A percentile compares a stretch with the other conserved stretches of the same genome.
Conservation (phyloP, 352 stramenopile genomes). For the Globisporangium cylindrosporum region DNA sequence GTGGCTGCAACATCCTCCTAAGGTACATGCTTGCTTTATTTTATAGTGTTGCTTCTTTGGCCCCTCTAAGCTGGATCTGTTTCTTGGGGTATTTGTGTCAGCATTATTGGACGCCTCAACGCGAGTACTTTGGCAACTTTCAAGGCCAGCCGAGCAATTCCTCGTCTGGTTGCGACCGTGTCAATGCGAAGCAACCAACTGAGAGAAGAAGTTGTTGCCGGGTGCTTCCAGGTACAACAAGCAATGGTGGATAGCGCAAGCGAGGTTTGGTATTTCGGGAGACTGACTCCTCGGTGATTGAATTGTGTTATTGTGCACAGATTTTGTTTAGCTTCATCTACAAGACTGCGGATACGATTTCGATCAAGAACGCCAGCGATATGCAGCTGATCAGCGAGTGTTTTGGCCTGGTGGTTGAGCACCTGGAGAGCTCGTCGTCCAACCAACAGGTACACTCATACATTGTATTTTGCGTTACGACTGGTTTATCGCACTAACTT, state of each 20-base stretch:
- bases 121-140: slow-evolving; percentile 11
- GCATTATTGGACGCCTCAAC: slow-evolving; percentile 13
- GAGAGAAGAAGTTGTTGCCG: slow-evolving; percentile 12
- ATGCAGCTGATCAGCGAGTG: not conserved
- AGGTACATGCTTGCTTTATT: slow-evolving; percentile 29
- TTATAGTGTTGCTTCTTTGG: not conserved
- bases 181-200: not conserved
- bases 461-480: not conserved
- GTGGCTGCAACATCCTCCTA: slow-evolving; percentile 62
- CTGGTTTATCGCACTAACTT: not conserved
- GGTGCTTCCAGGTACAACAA: slow-evolving; percentile 14
- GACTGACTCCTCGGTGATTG: not conserved
- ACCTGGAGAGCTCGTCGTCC: slow-evolving; percentile 3
- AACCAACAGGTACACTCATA: slow-evolving; percentile 19
- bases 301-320: not conserved
- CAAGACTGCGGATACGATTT: slow-evolving; percentile 11
- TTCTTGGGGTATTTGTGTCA: slow-evolving; percentile 5
- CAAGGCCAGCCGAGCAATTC: slow-evolving; percentile 5
- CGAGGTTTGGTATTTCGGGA: no score
- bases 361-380: not conserved
- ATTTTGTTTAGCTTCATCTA: slow-evolving; percentile 21
- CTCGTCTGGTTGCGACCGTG: slow-evolving; percentile 6
- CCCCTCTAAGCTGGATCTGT: not conserved
- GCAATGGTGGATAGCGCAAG: not conserved
- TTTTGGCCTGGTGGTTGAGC: slow-evolving; percentile 7